phyloP scores from a whole-genome alignment of 805 yeast species.

The Ogataea sp. region DNA sequence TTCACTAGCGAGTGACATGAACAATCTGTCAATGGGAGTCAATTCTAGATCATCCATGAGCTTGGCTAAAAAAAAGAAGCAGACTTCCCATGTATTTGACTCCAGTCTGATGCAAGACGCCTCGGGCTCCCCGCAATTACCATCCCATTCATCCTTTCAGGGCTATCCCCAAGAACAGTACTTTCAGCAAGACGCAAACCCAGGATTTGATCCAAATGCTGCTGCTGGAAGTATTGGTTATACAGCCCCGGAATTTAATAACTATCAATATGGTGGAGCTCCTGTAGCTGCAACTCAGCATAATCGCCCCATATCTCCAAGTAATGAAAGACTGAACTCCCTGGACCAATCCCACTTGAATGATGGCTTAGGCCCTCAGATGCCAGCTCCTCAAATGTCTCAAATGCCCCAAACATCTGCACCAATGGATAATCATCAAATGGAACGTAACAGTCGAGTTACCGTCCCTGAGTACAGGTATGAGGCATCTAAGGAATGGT shows the following conservation, averaged over 20 bases:
- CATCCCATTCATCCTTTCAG: background rate
- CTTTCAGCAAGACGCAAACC: background rate
- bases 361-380: too few species aligned
- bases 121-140: background rate
- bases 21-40: conserved; percentile 8
- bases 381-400: too few species aligned
- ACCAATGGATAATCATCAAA: background rate
- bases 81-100: conserved; percentile 21
- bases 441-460: conserved; percentile 16
- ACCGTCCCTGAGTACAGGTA: conserved; percentile 29
- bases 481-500: conserved; percentile 24
- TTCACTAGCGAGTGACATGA: conserved; percentile 8
- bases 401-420: too few species aligned
- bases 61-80: conserved; percentile 10
- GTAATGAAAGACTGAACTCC: too few species aligned
- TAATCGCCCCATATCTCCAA: background rate
- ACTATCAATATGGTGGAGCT: background rate
- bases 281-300: background rate
- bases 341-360: too few species aligned
- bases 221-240: conserved; percentile 24
- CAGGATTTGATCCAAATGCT: conserved; percentile 21
- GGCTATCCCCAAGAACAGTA: background rate
- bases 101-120: background rate
- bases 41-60: too few species aligned
- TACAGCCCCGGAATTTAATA: conserved; percentile 8